phyloP scores from a whole-genome alignment of 305 asterid species.

The Plantago lanceolata region DNA sequence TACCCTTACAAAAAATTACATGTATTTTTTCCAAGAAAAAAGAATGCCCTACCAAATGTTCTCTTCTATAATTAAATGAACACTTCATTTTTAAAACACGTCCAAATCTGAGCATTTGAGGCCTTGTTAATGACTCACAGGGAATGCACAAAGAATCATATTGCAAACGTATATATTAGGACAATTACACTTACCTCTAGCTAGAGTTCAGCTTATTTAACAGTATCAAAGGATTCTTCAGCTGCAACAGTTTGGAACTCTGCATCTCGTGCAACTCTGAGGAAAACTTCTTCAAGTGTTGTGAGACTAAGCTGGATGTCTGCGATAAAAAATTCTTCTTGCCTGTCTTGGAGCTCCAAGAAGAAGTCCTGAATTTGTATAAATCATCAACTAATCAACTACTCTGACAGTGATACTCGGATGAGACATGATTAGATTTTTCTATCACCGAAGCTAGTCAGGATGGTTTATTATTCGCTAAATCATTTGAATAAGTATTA shows the following conservation, averaged over 20 bases:
- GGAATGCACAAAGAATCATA: not conserved
- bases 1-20: too few species aligned
- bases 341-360: constrained; percentile 63
- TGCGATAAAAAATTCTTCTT: constrained; percentile 55
- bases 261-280: constrained; percentile 69
- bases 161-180: not conserved
- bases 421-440: not conserved
- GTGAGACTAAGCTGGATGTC: constrained; percentile 87
- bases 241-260: constrained; percentile 64
- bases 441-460: too few species aligned
- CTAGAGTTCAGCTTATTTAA: constrained; percentile 62
- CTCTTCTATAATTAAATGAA: too few species aligned
- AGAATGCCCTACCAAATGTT: too few species aligned
- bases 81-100: not conserved
- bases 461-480: too few species aligned
- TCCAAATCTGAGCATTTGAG: not conserved
- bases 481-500: too few species aligned
- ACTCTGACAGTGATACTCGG: not conserved
- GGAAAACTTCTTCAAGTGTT: constrained; percentile 90
- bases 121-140: not conserved
- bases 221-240: constrained; percentile 50
- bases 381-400: not conserved
- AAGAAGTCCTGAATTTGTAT: constrained; percentile 54
- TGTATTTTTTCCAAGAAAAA: too few species aligned
- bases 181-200: constrained; percentile 40